Evolutionary conservation across 371 early-diverging fungal species (phyloP).

Genomic region (Catenaria anguillulae): DNA sequence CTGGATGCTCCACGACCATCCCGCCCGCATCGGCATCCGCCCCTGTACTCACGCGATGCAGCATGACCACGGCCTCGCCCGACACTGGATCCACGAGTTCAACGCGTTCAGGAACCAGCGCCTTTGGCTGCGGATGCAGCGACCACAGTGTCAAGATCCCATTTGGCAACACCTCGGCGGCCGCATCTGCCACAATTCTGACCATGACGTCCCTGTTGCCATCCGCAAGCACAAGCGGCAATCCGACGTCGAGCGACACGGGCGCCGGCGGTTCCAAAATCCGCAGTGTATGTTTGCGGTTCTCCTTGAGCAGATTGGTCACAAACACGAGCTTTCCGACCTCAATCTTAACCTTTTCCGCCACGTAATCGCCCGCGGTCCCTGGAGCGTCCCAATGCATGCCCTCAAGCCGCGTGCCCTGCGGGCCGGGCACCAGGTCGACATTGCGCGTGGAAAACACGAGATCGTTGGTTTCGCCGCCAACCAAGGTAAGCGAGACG

Average conservation of each 20-base stretch:
- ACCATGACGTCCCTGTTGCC: neutral
- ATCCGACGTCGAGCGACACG: neutral
- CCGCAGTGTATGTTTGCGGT: constrained; percentile 38
- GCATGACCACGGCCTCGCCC: neutral
- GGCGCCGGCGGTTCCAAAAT: constrained; percentile 18
- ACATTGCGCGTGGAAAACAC: neutral
- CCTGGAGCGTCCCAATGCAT: constrained; percentile 24
- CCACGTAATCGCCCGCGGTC: constrained; percentile 44
- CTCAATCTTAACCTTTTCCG: constrained; percentile 41
- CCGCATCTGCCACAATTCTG: neutral
- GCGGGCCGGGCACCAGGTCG: neutral
- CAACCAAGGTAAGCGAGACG: constrained; percentile 40
- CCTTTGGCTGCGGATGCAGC: constrained; percentile 6
- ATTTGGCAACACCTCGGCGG: neutral
- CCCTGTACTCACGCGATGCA: too few species aligned
- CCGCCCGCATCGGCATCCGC: neutral
- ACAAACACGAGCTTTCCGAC: constrained; percentile 39
- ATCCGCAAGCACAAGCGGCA: neutral
- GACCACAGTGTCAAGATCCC: constrained; percentile 7
- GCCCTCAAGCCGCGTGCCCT: neutral
- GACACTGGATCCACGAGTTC: neutral
- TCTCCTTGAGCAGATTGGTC: constrained; percentile 44
- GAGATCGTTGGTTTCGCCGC: constrained; percentile 31
- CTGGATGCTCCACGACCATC: neutral
- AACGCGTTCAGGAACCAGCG: constrained; percentile 2